Evolutionary conservation across 169 alveolate genomes (phyloP).

Genomic region (Eimeria praecox): DNA sequence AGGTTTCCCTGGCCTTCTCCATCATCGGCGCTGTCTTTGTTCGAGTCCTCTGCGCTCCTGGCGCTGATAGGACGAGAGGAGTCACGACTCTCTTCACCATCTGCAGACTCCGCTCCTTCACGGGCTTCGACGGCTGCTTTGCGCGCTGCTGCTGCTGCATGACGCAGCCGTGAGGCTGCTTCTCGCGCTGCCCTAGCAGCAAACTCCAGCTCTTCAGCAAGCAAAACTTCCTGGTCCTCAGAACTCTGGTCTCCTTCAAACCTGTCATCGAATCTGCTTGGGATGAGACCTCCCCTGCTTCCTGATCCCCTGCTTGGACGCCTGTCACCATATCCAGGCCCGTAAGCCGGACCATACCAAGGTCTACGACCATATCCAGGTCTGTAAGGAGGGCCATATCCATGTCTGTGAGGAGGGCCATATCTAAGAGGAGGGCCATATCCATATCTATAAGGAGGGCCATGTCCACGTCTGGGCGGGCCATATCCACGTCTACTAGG

Average conservation of each 20-base stretch:
- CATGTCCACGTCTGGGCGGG: not conserved
- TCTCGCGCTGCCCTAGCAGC: conserved; percentile 55
- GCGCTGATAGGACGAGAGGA: not conserved
- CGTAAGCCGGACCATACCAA: not conserved
- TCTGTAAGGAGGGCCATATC: not conserved
- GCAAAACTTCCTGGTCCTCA: conserved; percentile 3
- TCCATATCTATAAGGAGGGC: not conserved
- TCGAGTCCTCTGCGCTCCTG: not conserved
- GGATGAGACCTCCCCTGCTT: conserved; percentile 2
- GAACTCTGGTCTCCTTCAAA: not conserved
- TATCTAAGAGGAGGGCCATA: not conserved
- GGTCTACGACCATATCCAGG: not conserved
- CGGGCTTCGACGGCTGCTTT: conserved; percentile 53
- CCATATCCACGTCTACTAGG: not conserved
- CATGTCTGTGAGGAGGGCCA: conserved; percentile 9
- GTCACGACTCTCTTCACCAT: not conserved
- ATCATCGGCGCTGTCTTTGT: not conserved
- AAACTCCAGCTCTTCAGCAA: conserved; percentile 29
- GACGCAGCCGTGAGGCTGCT: conserved; percentile 45
- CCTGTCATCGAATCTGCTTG: not conserved
- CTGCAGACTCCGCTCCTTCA: not conserved
- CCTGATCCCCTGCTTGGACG: not conserved
- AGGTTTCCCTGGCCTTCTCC: not conserved
- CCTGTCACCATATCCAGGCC: not conserved
- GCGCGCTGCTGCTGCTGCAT: conserved; percentile 42